Base-by-base conservation (phyloP, 2,329 filamentous ascomycete species). In the Thermochaetoides dissita region DNA sequence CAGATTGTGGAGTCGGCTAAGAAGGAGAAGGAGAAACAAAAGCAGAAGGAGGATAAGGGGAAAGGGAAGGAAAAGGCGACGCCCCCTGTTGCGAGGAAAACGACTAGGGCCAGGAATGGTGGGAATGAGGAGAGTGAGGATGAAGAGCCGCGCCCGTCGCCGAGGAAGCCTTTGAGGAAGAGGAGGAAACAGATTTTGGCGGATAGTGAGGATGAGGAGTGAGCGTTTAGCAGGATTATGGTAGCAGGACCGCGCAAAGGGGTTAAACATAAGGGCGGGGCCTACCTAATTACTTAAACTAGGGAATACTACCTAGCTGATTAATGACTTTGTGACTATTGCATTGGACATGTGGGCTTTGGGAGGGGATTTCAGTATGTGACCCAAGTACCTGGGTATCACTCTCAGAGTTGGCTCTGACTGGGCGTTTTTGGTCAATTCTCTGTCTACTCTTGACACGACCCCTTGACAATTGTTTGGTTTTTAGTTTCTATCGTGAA, bases 51-150 rank as follows among this genome's bases (percentile, higher is more conserved):
- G 24, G 39, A 8, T 11, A 42, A 41, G 11, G 39, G 45, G 29
- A 30, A 39, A 30, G 9, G 29, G 34, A 24, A 24, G 17, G 17
- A 24, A 24, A 24, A 24, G 17, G 17, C 17, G 17, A 24, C 17
- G 5, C 5, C 17, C 17, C 17, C 3, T 5, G 17, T 24, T 24
- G 17, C 17, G 17, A 24, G 17, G 17, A 24, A 3, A 24, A 24
- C 3, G 5, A 24, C 17, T 24, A 24, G 3, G 17, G 5, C 17
- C 17, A 24, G 17, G 17, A 17, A 8, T 42, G 42, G 36, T 17
- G 43, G 41, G 8, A 39, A 51, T 32, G 46, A 50, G 24, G 46
- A 46, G 24, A 38, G 6, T 11, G 44, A 41, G 11, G 39, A 46
- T 32, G 34, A 39, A 30, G n/a, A 29, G 34, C 29, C 29, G n/a